A percentile compares a stretch with the other conserved stretches of the same genome.
Evolutionary conservation across 106 monocot species (phyloP).

Genomic region (Gastrodia elata): DNA sequence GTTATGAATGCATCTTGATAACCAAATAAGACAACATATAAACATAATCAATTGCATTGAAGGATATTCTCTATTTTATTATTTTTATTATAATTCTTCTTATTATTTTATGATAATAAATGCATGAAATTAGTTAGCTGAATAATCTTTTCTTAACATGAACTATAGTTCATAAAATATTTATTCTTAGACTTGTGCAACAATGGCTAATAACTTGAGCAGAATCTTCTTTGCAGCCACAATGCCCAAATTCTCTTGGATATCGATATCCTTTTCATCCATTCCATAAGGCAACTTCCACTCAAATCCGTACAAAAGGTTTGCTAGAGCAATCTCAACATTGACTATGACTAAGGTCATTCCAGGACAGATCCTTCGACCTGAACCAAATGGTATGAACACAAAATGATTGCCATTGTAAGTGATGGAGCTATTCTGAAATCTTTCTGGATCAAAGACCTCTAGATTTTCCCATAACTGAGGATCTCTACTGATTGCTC

Average conservation of each 20-base stretch:
- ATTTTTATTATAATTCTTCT: no score
- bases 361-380: constrained; percentile 11
- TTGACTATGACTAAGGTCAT: background rate
- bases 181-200: no score
- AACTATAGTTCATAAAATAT: no score
- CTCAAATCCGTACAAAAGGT: background rate
- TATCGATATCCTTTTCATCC: constrained; percentile 4
- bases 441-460: background rate
- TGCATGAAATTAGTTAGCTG: no score
- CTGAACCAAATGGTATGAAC: constrained; percentile 13
- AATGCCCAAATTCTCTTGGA: background rate
- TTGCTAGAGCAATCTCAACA: background rate
- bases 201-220: no score
- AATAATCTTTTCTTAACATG: no score
- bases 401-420: constrained; percentile 1
- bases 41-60: no score
- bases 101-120: no score
- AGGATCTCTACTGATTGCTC: background rate
- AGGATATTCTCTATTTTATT: no score
- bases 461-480: background rate
- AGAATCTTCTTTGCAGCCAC: background rate
- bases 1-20: no score
- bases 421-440: background rate
- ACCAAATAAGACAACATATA: no score
- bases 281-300: constrained; percentile 7